phyloP scores from a whole-genome alignment of 805 yeast species.

The Candida namnaoensis region DNA sequence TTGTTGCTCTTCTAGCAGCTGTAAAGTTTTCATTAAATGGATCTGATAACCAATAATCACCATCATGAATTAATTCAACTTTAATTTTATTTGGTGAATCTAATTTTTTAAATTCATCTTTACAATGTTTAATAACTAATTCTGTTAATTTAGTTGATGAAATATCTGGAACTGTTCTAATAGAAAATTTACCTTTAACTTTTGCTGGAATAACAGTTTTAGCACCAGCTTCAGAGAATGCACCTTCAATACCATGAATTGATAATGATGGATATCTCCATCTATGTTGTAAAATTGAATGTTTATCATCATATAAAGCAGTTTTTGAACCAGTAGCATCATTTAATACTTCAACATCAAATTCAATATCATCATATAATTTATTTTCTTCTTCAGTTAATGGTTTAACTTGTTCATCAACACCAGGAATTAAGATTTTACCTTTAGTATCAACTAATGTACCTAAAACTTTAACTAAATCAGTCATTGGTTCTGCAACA shows the following conservation, averaged over 20 bases:
- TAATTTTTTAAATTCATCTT: slow-evolving; percentile 55
- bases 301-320: slow-evolving; percentile 65
- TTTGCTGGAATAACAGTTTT: slow-evolving; percentile 97
- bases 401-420: slow-evolving; percentile 92
- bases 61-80: slow-evolving; percentile 83
- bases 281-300: slow-evolving; percentile 90
- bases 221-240: slow-evolving; percentile 91
- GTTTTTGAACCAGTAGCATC: slow-evolving; percentile 86
- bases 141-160: slow-evolving; percentile 71
- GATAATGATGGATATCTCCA: slow-evolving; percentile 98
- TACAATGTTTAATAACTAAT: slow-evolving; percentile 64
- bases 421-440: slow-evolving; percentile 78
- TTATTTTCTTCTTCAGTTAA: slow-evolving; percentile 71
- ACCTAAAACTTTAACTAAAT: slow-evolving; percentile 69
- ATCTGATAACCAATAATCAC: slow-evolving; percentile 93
- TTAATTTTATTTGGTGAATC: slow-evolving; percentile 68
- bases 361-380: slow-evolving; percentile 81
- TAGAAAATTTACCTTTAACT: slow-evolving; percentile 90
- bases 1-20: slow-evolving; percentile 92
- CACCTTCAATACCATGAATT: slow-evolving; percentile 96
- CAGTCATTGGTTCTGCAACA: slow-evolving; percentile 96
- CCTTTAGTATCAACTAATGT: slow-evolving; percentile 77
- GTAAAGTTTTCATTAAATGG: slow-evolving; percentile 89
- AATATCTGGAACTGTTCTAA: slow-evolving; percentile 95
- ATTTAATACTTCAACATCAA: slow-evolving; percentile 74